Evolutionary conservation across 225 moss, liverwort and hornwort genomes (phyloP), one percentile per base, ranked within the genome.

Genomic region (Pleurozium schreberi): DNA sequence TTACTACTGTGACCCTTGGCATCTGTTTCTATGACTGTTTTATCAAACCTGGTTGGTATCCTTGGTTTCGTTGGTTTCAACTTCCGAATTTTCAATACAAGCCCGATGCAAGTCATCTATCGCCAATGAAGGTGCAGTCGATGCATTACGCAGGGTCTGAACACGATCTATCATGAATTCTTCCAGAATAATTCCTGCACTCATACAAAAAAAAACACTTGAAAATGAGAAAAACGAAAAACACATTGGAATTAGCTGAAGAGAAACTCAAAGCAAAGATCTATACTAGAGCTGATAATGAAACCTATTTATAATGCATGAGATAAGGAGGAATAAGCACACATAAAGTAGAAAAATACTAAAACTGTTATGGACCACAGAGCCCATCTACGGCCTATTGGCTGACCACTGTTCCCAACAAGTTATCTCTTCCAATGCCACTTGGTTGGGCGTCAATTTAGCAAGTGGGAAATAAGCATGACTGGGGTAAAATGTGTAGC

Each of bases 111-210:
- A 87, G 81, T 90, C 89, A 75, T 90, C 91, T 26, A 90, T 84
- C 83, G 70, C 87, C 5, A 76, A 85, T 34, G 87, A 86, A 52
- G 88, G 79, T 63, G 66, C 79, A 78, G 70, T 87, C 36, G 75
- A 59, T 83, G 70, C 79, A 61, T 45, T 59, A 22, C 87, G 85
- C 77, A 93, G 55, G 63, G 90, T 86, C 84, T 91, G 81, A 45
- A 94, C 84, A 60, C 93, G 89, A 86, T 93, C 94, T 84, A 81
- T 78, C 88, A 93, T 89, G 76, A 93, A 94, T 68, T 94, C 94
- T 89, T 94, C 93, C 84, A 94, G 22, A 59, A 94, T 92, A 82
- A 93, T 78, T 40, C 92, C 93, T 94, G 55, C 70, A 88, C 10
- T 52, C 69, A 88, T 27, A 65, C 34, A 28, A 69, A 45, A 59